Percentiles rank a stretch among this genome's conserved stretches.
These are phyloP conservation scores for Tolypocladium nubicola DNA, from an alignment of 2,329 filamentous ascomycete species.

Conservation along the genomic window DNA sequence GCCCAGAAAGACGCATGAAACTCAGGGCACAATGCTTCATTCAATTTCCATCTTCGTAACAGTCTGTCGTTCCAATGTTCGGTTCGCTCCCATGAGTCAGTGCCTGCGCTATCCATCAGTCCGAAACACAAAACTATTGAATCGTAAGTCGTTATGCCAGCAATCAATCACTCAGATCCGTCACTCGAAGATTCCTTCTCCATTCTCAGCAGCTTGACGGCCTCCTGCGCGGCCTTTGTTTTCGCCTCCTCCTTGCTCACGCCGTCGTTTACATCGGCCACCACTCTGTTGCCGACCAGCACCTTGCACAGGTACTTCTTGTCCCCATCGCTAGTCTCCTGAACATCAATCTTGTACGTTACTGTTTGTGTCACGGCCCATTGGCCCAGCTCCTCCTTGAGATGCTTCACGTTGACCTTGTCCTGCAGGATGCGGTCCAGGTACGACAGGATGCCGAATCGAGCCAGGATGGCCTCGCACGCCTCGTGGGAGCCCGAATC, in stretches of 20 bases:
- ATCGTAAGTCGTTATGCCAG: neutral
- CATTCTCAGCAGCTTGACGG: slow-evolving; percentile 25
- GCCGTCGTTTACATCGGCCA: slow-evolving; percentile 35
- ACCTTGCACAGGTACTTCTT: slow-evolving; percentile 34
- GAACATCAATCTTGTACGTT: slow-evolving; percentile 34
- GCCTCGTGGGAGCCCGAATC: slow-evolving; percentile 56
- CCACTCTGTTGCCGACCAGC: slow-evolving; percentile 31
- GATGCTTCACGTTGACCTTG: slow-evolving; percentile 46
- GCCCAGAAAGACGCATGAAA: slow-evolving; percentile 1
- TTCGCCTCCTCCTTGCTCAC: slow-evolving; percentile 40
- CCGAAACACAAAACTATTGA: neutral
- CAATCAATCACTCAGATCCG: neutral
- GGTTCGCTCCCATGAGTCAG: neutral
- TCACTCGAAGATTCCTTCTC: slow-evolving; percentile 4
- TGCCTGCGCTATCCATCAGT: neutral
- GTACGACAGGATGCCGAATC: slow-evolving; percentile 54
- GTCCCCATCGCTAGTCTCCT: slow-evolving; percentile 9
- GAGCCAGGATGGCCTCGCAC: slow-evolving; percentile 51
- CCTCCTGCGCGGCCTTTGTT: slow-evolving; percentile 43
- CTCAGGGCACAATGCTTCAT: neutral
- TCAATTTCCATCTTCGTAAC: neutral
- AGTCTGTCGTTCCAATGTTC: too few species aligned
- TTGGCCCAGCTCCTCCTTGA: slow-evolving; percentile 58
- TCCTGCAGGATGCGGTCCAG: slow-evolving; percentile 51
- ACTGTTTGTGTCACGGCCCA: slow-evolving; percentile 42